Conservation (phyloP, 2,329 filamentous ascomycete genomes). For the Fusarium sp. region DNA sequence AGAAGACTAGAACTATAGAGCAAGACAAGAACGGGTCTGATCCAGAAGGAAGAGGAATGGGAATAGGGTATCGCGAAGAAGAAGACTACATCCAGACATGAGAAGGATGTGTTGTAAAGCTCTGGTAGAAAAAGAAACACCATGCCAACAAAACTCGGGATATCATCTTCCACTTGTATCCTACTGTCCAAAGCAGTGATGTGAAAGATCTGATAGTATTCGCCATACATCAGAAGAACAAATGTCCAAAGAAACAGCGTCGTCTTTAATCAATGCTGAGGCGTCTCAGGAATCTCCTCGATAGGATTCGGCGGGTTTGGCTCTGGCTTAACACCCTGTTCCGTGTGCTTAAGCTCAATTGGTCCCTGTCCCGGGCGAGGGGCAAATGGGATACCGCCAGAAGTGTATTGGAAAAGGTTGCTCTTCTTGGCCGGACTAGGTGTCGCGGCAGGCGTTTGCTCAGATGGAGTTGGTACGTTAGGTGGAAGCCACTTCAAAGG, state of each 20-base stretch:
- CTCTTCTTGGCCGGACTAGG: slow-evolving; percentile 50
- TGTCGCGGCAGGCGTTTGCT: slow-evolving; percentile 45
- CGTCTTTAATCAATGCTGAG: not conserved
- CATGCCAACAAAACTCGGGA: slow-evolving; percentile 14
- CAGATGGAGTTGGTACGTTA: slow-evolving; percentile 51
- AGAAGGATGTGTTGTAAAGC: not conserved
- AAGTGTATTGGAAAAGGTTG: slow-evolving; percentile 51
- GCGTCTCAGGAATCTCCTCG: slow-evolving; percentile 7
- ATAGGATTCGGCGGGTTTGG: not conserved
- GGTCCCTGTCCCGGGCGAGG: slow-evolving; percentile 36
- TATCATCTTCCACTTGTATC: slow-evolving; percentile 7
- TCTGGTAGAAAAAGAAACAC: slow-evolving; percentile 10
- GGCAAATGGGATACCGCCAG: slow-evolving; percentile 60
- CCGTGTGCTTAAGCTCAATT: not conserved
- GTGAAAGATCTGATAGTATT: slow-evolving; percentile 10
- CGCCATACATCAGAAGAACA: not conserved
- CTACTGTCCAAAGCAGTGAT: slow-evolving; percentile 2
- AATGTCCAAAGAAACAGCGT: not conserved
- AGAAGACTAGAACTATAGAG: slow-evolving; percentile 30
- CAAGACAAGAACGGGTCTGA: not conserved
- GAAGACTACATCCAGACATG: slow-evolving; percentile 27
- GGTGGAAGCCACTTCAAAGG: slow-evolving; percentile 63
- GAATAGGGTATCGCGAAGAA: slow-evolving; percentile 39
- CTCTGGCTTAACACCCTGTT: not conserved
- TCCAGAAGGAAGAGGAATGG: slow-evolving; percentile 7